Evolutionary conservation across 2,329 filamentous ascomycete species (phyloP), one percentile per base, ranked within the genome.

Genomic region (Scopulariopsis brevicaulis): DNA sequence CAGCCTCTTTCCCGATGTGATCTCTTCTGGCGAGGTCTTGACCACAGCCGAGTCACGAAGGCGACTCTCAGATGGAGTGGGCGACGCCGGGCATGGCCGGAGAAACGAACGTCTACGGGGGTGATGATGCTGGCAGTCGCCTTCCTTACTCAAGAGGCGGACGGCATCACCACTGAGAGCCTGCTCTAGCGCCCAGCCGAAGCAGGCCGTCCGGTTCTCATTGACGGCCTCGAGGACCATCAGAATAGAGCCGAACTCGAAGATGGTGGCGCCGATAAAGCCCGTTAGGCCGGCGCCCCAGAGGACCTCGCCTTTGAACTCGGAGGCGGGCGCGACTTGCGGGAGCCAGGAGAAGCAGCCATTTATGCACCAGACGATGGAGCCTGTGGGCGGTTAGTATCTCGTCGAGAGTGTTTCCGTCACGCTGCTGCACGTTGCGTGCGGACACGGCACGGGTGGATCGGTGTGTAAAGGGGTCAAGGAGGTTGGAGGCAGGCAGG

Each of bases 191-290:
- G 84, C 85, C 84, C 84, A 89, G 3, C 85, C 85, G 65, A 88
- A 88, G 66, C 85, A 89, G 14, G 79, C 82, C 0, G 77, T 71
- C 14, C 78, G 73, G 63, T 86, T 82, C 64, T 84, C 82, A 65
- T 89, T 89, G n/a, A 87, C 74, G 3, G 85, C 85, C 67, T 89
- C 85, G 1, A 86, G 70, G 68, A 88, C 74, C 28, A 88, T 72
- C 1, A 88, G 68, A 1, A 87, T 65, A 40, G 81, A 83, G 0
- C 84, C 85, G 4, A 85, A 57, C 62, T 85, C 83, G 65, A 89
- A 88, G 7, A 88, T 70, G 0, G 82, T 85, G 0, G 84, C 84
- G 4, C 85, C 85, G n/a, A 88, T 75, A 63, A 86, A 82, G 0
- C 82, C 83, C 0, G 80, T 82, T 24, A 86, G 74, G 1, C 84